Conservation (phyloP, 2,329 filamentous ascomycete species). For the Fonsecaea pugnacius region DNA sequence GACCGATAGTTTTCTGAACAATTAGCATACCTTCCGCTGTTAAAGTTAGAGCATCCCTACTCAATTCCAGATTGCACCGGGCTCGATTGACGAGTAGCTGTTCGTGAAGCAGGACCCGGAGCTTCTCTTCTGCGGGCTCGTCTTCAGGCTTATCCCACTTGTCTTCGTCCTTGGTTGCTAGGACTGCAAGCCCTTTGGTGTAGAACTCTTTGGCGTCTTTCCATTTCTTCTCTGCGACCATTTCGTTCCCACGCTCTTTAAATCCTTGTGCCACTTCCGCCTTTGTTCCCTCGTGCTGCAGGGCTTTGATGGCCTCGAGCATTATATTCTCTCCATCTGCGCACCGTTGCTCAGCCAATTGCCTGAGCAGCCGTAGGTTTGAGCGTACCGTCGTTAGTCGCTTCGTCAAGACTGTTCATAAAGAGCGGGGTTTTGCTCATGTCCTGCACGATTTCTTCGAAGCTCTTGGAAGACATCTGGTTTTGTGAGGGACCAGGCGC, state of each 20-base stretch:
- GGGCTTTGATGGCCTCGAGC: constrained; percentile 82
- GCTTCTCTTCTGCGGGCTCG: constrained; percentile 61
- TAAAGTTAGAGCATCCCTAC: constrained; percentile 50
- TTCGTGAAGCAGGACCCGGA: constrained; percentile 71
- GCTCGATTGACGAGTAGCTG: constrained; percentile 84
- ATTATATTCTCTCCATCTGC: constrained; percentile 73
- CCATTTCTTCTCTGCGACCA: constrained; percentile 74
- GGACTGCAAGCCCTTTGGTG: constrained; percentile 76
- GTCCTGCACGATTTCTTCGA: constrained; percentile 64
- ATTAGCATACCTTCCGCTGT: constrained; percentile 33
- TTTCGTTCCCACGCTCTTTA: constrained; percentile 90
- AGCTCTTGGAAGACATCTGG: constrained; percentile 33
- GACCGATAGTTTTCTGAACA: constrained; percentile 77
- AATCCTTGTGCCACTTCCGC: constrained; percentile 82
- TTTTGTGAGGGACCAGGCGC: constrained; percentile 40
- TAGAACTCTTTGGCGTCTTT: constrained; percentile 90
- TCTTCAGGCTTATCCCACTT: constrained; percentile 58
- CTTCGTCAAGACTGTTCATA: constrained; percentile 84
- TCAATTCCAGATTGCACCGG: constrained; percentile 82
- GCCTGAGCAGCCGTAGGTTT: constrained; percentile 15
- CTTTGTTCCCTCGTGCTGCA: constrained; percentile 90
- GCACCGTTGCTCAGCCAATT: constrained; percentile 27
- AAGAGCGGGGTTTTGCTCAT: constrained; percentile 81
- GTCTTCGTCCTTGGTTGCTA: constrained; percentile 57
- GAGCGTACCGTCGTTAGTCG: constrained; percentile 56